Conservation (phyloP, 805 yeast genomes). For the Torulaspora maleeae region DNA sequence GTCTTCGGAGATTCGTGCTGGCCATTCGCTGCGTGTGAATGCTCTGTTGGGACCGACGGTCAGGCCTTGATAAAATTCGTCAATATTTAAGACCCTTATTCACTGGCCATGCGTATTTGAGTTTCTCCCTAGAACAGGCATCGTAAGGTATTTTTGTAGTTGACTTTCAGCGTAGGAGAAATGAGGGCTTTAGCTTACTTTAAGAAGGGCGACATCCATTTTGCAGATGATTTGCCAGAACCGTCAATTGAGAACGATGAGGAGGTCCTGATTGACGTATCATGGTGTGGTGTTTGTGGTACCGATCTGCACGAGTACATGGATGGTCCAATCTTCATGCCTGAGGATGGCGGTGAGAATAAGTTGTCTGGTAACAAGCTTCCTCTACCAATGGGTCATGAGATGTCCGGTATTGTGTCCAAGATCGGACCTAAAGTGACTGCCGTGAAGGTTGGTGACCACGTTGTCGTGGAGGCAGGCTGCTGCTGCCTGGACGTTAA, state of each 20-base stretch:
- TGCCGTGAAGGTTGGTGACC: slow-evolving; percentile 47
- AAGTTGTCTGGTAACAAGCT: slow-evolving; percentile 38
- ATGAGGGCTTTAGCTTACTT: slow-evolving; percentile 48
- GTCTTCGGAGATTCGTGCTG: no score
- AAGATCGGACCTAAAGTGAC: slow-evolving; percentile 46
- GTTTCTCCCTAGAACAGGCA: not conserved
- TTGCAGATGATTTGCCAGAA: slow-evolving; percentile 33
- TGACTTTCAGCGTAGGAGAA: not conserved
- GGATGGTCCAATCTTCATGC: slow-evolving; percentile 57
- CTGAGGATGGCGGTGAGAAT: slow-evolving; percentile 36
- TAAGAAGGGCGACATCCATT: slow-evolving; percentile 43
- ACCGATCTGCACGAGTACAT: slow-evolving; percentile 53
- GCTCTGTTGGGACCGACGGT: no score
- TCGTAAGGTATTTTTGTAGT: not conserved
- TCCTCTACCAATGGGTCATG: slow-evolving; percentile 52
- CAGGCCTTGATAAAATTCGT: no score
- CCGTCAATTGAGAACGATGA: slow-evolving; percentile 36
- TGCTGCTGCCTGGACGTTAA: slow-evolving; percentile 48
- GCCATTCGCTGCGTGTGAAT: no score
- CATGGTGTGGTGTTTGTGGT: slow-evolving; percentile 59
- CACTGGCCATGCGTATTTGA: no score
- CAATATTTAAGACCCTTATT: no score
- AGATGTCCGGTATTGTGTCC: slow-evolving; percentile 44
- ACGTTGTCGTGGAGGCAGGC: slow-evolving; percentile 59
- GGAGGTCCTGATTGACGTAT: slow-evolving; percentile 41